These are phyloP conservation scores for Solanum appendiculatum DNA, from an alignment of 257 asterid genomes.

Conservation along the genomic window DNA sequence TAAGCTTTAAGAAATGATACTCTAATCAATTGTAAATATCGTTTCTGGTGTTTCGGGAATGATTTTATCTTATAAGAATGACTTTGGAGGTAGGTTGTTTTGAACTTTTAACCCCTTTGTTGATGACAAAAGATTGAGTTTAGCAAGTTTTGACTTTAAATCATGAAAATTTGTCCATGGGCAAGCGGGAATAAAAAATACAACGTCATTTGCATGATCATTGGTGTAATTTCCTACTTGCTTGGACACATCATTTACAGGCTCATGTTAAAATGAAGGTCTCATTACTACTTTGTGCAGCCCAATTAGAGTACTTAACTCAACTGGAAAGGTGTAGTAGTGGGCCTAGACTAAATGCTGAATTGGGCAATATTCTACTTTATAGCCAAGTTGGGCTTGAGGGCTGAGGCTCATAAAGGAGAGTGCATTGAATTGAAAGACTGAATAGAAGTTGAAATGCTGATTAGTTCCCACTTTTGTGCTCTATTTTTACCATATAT, in stretches of 20 bases:
- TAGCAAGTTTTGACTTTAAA: not conserved
- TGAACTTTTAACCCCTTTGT: too few species aligned
- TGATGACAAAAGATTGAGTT: too few species aligned
- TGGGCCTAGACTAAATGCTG: not conserved
- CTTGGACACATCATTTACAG: not conserved
- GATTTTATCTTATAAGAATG: not conserved
- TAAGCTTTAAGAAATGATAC: not conserved
- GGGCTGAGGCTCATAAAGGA: not conserved
- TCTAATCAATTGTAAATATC: too few species aligned
- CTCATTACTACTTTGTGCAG: slow-evolving; percentile 1
- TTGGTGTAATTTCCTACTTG: not conserved
- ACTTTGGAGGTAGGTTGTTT: not conserved
- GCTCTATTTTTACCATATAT: not conserved
- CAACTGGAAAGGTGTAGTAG: not conserved
- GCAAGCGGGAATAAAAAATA: not conserved
- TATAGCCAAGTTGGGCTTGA: not conserved
- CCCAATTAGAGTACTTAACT: not conserved
- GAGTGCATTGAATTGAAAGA: not conserved
- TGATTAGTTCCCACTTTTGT: not conserved
- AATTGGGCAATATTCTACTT: not conserved
- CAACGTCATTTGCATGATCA: not conserved
- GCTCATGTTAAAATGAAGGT: not conserved
- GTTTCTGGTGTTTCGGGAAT: too few species aligned
- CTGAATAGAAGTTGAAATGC: not conserved
- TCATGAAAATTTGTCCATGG: not conserved